Evolutionary conservation across 805 yeast genomes (phyloP), one percentile per base, ranked within the genome.

Genomic region (Saccharomyces kudriavzevii): DNA sequence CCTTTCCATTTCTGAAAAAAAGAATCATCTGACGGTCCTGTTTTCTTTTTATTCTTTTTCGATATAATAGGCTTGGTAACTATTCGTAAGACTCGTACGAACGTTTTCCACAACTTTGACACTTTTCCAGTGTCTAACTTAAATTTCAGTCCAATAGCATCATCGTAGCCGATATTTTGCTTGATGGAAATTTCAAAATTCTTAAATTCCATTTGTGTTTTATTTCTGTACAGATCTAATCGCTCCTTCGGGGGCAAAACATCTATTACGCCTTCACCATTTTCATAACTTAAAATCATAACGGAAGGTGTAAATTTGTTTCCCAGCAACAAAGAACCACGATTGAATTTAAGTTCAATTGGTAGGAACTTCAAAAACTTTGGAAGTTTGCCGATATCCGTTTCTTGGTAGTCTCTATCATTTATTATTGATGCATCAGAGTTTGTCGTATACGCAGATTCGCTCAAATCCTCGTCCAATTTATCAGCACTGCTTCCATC

Each of bases 261-360:
- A 67, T 91, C 97, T 1, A 85, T 54, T 0, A 74, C 52, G 0
- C 89, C 90, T 13, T 70, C 70, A 1, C 82, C 82, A 1, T 74
- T 65, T 4, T 77, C 74, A 60, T 77, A 85, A 8, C 89, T 83
- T 3, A 78, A 73, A 2, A 89, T 82, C 47, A 87, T 57, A 10
- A 94, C 70, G 0, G 91, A 81, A 1, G 94, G 84, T 0, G 97
- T 89, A 14, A 81, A 77, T 55, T 77, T 75, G 67, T 91, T 92
- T 8, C 99, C 99, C 22, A 89, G 62, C 1, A 89, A 85, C 27
- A 89, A 49, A 0, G 96, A 85, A 1, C 92, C 89, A 53, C 80
- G 84, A 47, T 74, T 78, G 11, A 88, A 73, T 6, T 72, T 69
- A 2, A 89, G 49, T 13, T 80, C 78, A 2, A 92, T 59, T 0